Evolutionary conservation across 139 green algal species (phyloP), one percentile per base, ranked within the genome.

Genomic region (Closterium sp.): DNA sequence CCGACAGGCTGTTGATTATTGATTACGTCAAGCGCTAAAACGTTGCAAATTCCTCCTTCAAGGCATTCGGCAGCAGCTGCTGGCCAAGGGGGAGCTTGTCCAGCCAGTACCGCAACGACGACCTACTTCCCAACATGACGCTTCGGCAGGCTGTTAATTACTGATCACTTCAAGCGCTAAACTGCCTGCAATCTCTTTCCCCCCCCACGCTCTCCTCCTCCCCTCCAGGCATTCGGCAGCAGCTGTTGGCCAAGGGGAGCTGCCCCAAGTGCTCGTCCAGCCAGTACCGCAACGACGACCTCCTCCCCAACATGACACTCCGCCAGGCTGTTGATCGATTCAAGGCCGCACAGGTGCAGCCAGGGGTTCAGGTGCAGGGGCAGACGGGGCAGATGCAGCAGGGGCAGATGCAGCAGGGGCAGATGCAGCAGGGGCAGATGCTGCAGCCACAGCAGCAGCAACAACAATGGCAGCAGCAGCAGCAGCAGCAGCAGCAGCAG

Each of bases 291-390:
- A 95, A 94, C 21, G 94, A 95, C 70, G 84, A 94, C 70, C 90
- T 95, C 4, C 89, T 95, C n/a, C 94, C 94, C 27, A 95, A 95
- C 30, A 92, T 91, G 24, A 70, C 31, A 4, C 93, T 95, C 31
- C 79, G 94, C 19, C 95, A 95, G 79, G 94, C 93, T 22, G 87
- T 95, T 42, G 92, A 95, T 11, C 19, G 89, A 34, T 96, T 94
- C 6, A 91, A 88, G 9, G 91, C 93, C 6, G 62, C 86, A 34
- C 70, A 92, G 31, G 70, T 92, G 70, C 38, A 90, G 87, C 27
- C 87, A 1, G 87, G 27, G 9, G 9, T 42, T 45, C 87, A 62
- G 27, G 31, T 9, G 27, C 87, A 90, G 29, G 31, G 31, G 11
- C 87, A 31, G 70, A 62, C 27, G 70, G 9, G 32, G 62, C 70